A percentile compares a stretch with the other conserved stretches of the same genome.
These are phyloP conservation scores for Phaffomyces opuntiae DNA, from an alignment of 805 yeast species.

Conservation along the genomic window DNA sequence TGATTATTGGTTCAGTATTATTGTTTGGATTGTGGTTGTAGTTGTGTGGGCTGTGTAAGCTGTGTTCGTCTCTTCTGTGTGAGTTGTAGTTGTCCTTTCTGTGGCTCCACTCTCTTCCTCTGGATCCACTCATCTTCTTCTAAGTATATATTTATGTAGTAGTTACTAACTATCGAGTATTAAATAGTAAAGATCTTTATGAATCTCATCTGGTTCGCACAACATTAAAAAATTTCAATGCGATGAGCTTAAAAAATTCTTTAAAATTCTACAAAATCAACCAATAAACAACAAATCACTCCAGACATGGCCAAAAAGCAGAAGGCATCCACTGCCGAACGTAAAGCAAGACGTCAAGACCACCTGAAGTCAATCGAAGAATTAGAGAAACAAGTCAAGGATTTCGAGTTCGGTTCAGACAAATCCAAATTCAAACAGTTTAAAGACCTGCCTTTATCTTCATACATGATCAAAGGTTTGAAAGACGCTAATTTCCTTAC, in stretches of 20 bases:
- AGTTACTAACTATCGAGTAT: no score
- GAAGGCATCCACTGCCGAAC: conserved; percentile 27
- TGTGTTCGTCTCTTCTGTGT: background rate
- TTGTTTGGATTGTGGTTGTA: background rate
- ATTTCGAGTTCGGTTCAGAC: conserved; percentile 37
- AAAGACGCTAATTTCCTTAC: conserved; percentile 70
- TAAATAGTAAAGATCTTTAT: no score
- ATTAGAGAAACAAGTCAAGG: conserved; percentile 46
- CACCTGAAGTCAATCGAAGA: conserved; percentile 31
- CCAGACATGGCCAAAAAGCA: conserved; percentile 31
- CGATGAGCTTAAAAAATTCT: conserved; percentile 2
- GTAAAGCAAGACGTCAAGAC: conserved; percentile 30
- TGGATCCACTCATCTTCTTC: background rate
- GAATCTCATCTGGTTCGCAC: conserved; percentile 1
- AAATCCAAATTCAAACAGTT: conserved; percentile 41
- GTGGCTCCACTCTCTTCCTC: background rate
- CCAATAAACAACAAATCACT: background rate
- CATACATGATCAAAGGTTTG: conserved; percentile 61
- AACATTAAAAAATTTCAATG: conserved; percentile 3
- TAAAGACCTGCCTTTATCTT: conserved; percentile 70
- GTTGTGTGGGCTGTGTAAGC: background rate
- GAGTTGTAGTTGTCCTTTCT: background rate
- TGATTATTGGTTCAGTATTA: background rate
- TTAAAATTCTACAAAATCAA: background rate
- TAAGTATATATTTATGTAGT: no score